Base-by-base conservation (phyloP, 2,329 filamentous ascomycete species). In the Ascochyta viciae-villosae region DNA sequence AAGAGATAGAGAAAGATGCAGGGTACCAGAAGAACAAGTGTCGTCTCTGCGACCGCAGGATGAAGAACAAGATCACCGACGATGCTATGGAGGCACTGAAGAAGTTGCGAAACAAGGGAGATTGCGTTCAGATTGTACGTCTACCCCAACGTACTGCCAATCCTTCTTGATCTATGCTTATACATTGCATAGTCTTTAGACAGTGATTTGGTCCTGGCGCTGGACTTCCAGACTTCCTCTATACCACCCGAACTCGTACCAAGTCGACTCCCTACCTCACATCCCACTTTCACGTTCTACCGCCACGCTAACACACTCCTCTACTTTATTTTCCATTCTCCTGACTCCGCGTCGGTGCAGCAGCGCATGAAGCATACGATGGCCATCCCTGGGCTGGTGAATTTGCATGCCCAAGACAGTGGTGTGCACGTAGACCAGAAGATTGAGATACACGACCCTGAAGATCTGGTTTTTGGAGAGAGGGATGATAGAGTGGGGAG, bases 331-430 rank as follows among this genome's bases (percentile, higher is more conserved):
- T 70, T 63, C 29, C 65, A 60, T 44, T 66, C 62, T 2, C 70
- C 68, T 0, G 67, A 71, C 39, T 51, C 38, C 8, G 61, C 63
- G 1, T 45, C 64, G 0, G 71, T 72, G 29, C 62, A 68, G 34
- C 41, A 62, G 31, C 67, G 68, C 12, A 73, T 72, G 71, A 65
- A 62, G 37, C 64, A 71, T 45, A 72, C 63, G 1, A 64, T 74
- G 62, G 67, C 68, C 3, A 65, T 71, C 12, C 61, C 67, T 0
- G 67, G 65, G 1, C 58, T 74, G 1, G 54, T 72, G 23, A 71
- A 67, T 22, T 56, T 73, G 13, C 70, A 67, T n/a, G 64, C 67
- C 1, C 57, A 62, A 33, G 64, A 70, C 19, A 51, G 47, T 2
- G 65, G 65, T 1, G 50, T 67, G 10, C 43, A 58, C 22, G 58